A percentile compares a stretch with the other conserved stretches of the same genome.
These are phyloP conservation scores for Wakefieldia striispora DNA, from an alignment of 768 basidiomycete genomes.

Conservation along the genomic window DNA sequence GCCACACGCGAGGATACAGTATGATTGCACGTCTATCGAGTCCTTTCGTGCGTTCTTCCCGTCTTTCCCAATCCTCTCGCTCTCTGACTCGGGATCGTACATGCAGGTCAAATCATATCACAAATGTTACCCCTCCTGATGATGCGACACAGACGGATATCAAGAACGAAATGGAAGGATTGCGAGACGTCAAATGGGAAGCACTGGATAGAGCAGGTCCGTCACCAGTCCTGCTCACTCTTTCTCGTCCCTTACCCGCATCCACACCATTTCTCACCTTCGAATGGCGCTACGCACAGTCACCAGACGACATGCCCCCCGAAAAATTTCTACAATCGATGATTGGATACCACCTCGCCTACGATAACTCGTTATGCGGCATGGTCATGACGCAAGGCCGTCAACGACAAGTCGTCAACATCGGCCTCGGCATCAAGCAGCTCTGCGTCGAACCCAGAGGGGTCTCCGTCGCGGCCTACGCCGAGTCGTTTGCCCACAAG, in stretches of 20 bases:
- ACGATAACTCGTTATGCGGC: constrained; percentile 68
- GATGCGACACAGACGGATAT: constrained; percentile 83
- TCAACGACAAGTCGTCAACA: constrained; percentile 72
- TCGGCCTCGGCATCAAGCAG: constrained; percentile 77
- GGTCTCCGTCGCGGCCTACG: constrained; percentile 57
- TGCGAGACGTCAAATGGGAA: constrained; percentile 60
- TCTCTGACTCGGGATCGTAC: neutral
- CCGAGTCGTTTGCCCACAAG: constrained; percentile 75
- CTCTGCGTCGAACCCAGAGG: constrained; percentile 61
- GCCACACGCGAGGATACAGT: constrained; percentile 50
- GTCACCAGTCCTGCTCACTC: constrained; percentile 15
- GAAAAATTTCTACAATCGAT: constrained; percentile 67
- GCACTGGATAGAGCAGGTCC: constrained; percentile 80
- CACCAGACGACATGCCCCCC: constrained; percentile 58
- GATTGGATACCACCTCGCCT: constrained; percentile 77
- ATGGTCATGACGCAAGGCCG: constrained; percentile 85
- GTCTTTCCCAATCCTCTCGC: too few species aligned
- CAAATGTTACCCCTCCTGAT: constrained; percentile 77
- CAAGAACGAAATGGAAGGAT: constrained; percentile 72
- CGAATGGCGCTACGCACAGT: constrained; percentile 28
- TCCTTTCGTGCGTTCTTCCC: constrained; percentile 56
- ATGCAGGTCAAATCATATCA: constrained; percentile 64
- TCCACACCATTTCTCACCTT: neutral
- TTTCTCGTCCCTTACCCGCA: neutral
- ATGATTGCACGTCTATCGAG: constrained; percentile 58